Percentiles rank a stretch among this genome's conserved stretches.
Conservation (phyloP, 176 grass and related monocot species). For the Zoysia japonica region DNA sequence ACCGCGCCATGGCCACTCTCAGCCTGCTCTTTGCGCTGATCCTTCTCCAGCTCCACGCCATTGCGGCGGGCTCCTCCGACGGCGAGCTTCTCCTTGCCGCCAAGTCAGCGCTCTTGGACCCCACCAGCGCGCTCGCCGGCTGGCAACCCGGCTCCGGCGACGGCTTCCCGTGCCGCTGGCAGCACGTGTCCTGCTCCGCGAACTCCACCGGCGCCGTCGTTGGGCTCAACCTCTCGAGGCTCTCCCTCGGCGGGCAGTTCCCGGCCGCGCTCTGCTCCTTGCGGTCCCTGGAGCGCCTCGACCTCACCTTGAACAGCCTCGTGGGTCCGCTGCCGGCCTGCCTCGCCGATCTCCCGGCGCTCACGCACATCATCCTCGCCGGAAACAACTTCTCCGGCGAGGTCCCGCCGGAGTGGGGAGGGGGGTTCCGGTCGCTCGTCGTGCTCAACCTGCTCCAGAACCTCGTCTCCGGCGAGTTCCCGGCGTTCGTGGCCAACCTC, state of each 20-base stretch:
- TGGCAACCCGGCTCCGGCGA: conserved; percentile 41
- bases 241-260: conserved; percentile 55
- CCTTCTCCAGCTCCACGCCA: conserved; percentile 5
- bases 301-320: conserved; percentile 61
- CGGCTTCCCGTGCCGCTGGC: conserved; percentile 62
- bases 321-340: conserved; percentile 53
- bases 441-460: conserved; percentile 58
- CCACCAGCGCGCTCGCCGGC: conserved; percentile 40
- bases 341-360: conserved; percentile 48
- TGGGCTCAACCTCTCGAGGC: conserved; percentile 39
- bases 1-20: conserved; percentile 40
- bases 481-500: conserved; percentile 59
- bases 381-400: conserved; percentile 70
- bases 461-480: conserved; percentile 55
- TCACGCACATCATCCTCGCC: conserved; percentile 61
- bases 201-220: conserved; percentile 18
- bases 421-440: conserved; percentile 46
- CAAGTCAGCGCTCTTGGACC: conserved; percentile 48
- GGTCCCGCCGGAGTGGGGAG: conserved; percentile 58
- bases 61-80: conserved; percentile 39
- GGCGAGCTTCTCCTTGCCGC: conserved; percentile 45
- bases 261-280: conserved; percentile 55
- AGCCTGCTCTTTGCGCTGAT: conserved; percentile 13
- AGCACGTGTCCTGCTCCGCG: conserved; percentile 53
- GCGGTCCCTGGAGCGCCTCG: conserved; percentile 51